Percentiles rank a stretch among this genome's conserved stretches.
phyloP scores from a whole-genome alignment of 129 eudicot genomes.

The Apium graveolens region DNA sequence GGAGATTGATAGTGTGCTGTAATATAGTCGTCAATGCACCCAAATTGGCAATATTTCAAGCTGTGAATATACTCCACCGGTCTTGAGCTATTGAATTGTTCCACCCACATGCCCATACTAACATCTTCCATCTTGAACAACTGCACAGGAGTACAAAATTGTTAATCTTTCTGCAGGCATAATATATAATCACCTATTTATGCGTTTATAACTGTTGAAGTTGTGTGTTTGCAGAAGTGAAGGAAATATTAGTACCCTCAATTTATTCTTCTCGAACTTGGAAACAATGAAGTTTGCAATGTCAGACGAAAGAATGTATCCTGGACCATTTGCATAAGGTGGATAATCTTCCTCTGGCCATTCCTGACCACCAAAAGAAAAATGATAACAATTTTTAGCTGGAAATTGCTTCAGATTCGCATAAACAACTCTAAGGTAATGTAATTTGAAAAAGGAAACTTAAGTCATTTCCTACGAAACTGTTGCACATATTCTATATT shows the following conservation, averaged over 20 bases:
- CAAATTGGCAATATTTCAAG: slow-evolving; percentile 45
- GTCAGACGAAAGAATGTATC: slow-evolving; percentile 77
- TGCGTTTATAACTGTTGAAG: background rate
- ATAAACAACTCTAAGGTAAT: no score
- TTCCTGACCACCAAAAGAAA: slow-evolving; percentile 44
- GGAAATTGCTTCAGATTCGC: background rate
- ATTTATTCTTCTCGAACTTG: slow-evolving; percentile 64
- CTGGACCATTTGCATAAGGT: slow-evolving; percentile 90
- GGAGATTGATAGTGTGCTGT: slow-evolving; percentile 47
- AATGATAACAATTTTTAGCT: background rate
- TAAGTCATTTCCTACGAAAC: background rate
- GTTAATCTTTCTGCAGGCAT: background rate
- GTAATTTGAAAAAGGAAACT: background rate
- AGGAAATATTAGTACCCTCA: slow-evolving; percentile 38
- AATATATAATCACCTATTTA: background rate
- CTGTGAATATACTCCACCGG: slow-evolving; percentile 32
- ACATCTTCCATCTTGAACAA: slow-evolving; percentile 52
- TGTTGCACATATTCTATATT: background rate
- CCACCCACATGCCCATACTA: slow-evolving; percentile 45
- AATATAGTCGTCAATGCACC: slow-evolving; percentile 37
- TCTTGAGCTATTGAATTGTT: slow-evolving; percentile 33
- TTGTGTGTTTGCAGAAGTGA: background rate
- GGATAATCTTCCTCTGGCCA: slow-evolving; percentile 96
- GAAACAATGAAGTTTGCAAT: slow-evolving; percentile 62
- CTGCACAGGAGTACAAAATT: slow-evolving; percentile 15